phyloP scores from a whole-genome alignment of 768 basidiomycete genomes.

The Boletus tylopilopsis region DNA sequence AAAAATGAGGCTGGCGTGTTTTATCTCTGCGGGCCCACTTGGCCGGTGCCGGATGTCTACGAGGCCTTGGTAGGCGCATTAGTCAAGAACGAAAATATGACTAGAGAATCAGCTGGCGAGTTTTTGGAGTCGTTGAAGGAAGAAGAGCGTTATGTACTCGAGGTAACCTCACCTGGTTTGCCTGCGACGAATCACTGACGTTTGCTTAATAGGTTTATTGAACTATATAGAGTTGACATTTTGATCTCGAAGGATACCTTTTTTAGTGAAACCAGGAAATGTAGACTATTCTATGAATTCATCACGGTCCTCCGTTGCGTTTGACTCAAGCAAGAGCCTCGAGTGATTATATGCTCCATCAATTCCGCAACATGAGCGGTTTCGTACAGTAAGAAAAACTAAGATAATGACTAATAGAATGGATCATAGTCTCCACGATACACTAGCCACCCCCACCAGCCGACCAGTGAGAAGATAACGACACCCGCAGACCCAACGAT shows the following conservation, averaged over 20 bases:
- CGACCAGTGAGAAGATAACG: slow-evolving; percentile 45
- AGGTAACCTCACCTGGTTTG: slow-evolving; percentile 41
- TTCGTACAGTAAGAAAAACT: background rate
- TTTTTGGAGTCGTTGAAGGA: slow-evolving; percentile 91
- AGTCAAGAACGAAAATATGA: slow-evolving; percentile 63
- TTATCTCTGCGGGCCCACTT: slow-evolving; percentile 97
- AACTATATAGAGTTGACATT: background rate
- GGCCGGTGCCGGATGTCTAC: slow-evolving; percentile 99
- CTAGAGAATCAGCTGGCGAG: slow-evolving; percentile 63
- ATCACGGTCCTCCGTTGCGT: background rate
- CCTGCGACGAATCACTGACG: slow-evolving; percentile 1
- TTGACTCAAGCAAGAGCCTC: background rate
- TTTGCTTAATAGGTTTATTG: slow-evolving; percentile 21
- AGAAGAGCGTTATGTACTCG: slow-evolving; percentile 95
- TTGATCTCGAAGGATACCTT: background rate
- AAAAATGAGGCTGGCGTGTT: slow-evolving; percentile 76
- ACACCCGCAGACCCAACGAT: slow-evolving; percentile 60
- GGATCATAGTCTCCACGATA: slow-evolving; percentile 22
- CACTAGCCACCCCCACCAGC: slow-evolving; percentile 34
- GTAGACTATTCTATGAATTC: background rate
- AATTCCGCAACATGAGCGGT: background rate
- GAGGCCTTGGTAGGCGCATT: slow-evolving; percentile 86
- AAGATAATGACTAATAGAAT: slow-evolving; percentile 15
- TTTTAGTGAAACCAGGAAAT: background rate
- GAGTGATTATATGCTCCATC: background rate